Evolutionary conservation across 352 stramenopile genomes (phyloP).

Genomic region (Phytopythium aichiense): DNA sequence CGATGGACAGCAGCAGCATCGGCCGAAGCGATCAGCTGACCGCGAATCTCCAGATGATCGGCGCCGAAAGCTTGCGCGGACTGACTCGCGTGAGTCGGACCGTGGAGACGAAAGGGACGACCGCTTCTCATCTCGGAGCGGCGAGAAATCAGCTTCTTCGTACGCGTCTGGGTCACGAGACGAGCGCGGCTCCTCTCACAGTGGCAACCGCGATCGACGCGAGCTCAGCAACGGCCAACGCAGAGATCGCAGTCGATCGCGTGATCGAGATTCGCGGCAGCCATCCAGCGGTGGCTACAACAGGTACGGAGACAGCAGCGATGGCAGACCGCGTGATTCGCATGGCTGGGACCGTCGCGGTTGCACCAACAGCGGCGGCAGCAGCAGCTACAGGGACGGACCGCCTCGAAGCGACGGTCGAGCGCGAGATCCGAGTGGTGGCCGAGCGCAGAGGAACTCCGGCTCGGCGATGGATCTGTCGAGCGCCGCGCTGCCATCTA

Average conservation of each 20-base stretch:
- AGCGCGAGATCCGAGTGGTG: neutral
- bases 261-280: neutral
- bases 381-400: conserved; percentile 6
- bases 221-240: neutral
- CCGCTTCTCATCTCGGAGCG: neutral
- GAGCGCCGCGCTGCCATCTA: conserved; percentile 22
- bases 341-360: conserved; percentile 11
- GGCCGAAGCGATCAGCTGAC: neutral
- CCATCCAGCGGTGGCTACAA: neutral
- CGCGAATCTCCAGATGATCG: neutral
- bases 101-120: neutral
- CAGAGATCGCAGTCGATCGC: conserved; percentile 5
- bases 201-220: neutral
- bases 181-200: neutral
- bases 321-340: conserved; percentile 12
- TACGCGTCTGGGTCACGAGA: neutral
- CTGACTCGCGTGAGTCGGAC: neutral
- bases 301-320: neutral
- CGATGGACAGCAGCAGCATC: neutral
- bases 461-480: conserved; percentile 1
- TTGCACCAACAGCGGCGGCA: conserved; percentile 9
- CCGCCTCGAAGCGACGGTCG: neutral
- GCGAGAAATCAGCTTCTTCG: neutral
- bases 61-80: neutral
- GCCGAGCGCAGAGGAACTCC: conserved; percentile 11